These are phyloP conservation scores for Eimeria sp. DNA, from an alignment of 169 alveolate genomes.

Conservation along the genomic window DNA sequence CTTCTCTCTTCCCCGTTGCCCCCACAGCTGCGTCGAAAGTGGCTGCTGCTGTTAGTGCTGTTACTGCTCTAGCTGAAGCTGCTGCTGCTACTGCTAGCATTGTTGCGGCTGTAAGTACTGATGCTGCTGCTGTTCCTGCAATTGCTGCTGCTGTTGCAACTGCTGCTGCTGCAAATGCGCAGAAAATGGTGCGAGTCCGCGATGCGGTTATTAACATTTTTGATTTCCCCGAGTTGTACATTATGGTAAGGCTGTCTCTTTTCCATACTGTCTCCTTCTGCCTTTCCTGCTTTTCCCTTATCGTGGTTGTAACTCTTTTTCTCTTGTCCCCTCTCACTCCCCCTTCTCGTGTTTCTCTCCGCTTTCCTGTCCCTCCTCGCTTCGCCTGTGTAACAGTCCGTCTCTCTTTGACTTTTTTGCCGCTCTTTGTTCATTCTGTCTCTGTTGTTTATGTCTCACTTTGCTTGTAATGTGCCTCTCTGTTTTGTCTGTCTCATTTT, in stretches of 20 bases:
- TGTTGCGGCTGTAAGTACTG: no score
- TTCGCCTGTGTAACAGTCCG: background rate
- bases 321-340: background rate
- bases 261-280: background rate
- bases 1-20: background rate
- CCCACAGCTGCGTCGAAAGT: background rate
- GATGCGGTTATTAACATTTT: conserved; percentile 54
- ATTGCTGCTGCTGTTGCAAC: no score
- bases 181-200: conserved; percentile 44
- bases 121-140: no score
- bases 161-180: background rate
- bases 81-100: no score
- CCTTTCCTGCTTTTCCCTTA: background rate
- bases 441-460: background rate
- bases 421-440: no score
- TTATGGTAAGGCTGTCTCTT: conserved; percentile 29
- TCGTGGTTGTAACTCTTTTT: background rate
- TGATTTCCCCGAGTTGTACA: conserved; percentile 37
- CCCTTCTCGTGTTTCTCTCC: background rate
- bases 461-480: background rate
- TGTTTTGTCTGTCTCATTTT: background rate
- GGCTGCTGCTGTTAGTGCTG: background rate
- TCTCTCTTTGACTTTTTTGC: no score
- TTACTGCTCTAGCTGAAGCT: no score
- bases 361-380: background rate